Evolutionary conservation across 2,329 filamentous ascomycete species (phyloP).

Genomic region (Beauveria sp.): DNA sequence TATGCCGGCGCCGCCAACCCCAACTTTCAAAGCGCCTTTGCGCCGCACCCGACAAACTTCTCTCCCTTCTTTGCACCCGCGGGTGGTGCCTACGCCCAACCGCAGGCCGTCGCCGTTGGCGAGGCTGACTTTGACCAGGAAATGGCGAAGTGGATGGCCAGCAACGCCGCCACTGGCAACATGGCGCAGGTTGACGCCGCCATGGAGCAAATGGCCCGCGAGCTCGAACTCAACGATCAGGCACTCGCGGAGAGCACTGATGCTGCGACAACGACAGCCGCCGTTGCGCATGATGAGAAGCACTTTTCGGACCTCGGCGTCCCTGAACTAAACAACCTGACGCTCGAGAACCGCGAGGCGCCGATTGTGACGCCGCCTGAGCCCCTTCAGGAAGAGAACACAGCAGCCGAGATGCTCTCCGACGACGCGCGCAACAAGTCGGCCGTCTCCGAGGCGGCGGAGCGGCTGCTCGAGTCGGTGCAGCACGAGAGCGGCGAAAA

Average conservation of each 20-base stretch:
- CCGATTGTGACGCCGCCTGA: constrained; percentile 6
- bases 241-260: constrained; percentile 17
- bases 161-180: constrained; percentile 22
- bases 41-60: constrained; percentile 21
- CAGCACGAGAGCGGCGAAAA: constrained; percentile 37
- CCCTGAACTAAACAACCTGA: constrained; percentile 26
- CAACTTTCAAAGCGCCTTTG: constrained; percentile 24
- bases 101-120: constrained; percentile 16
- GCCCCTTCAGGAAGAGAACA: constrained; percentile 14
- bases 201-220: constrained; percentile 35
- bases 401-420: constrained; percentile 11
- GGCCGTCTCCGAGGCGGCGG: constrained; percentile 34
- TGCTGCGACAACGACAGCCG: constrained; percentile 2
- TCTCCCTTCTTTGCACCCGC: constrained; percentile 23
- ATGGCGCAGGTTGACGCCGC: constrained; percentile 34
- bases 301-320: constrained; percentile 23
- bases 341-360: constrained; percentile 15
- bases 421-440: constrained; percentile 21
- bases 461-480: constrained; percentile 34
- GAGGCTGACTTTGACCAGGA: constrained; percentile 33
- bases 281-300: background rate
- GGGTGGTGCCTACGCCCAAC: constrained; percentile 19
- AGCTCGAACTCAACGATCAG: constrained; percentile 30
- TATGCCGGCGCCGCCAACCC: constrained; percentile 18
- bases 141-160: constrained; percentile 34